A percentile compares a stretch with the other conserved stretches of the same genome.
Conservation (phyloP, 78 protist genomes). For the Tieghemostelium lacteum region DNA sequence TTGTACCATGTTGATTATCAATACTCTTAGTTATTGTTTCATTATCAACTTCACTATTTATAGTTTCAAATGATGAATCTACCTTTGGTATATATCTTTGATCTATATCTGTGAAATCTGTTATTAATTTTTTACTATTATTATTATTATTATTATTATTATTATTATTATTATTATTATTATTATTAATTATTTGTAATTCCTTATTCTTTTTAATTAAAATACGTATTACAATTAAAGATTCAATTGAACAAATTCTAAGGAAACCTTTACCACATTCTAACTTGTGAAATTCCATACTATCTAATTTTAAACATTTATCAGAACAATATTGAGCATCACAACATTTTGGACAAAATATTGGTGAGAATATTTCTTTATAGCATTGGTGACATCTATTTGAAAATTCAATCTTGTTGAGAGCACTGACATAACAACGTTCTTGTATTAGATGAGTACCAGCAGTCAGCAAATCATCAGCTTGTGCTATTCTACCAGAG, state of each 20-base stretch:
- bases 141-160: not conserved
- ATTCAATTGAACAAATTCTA: slow-evolving; percentile 38
- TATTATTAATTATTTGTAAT: not conserved
- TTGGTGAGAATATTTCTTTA: slow-evolving; percentile 62
- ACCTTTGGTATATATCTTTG: slow-evolving; percentile 1
- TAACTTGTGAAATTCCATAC: not conserved
- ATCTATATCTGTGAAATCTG: no score
- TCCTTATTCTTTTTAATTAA: slow-evolving; percentile 28
- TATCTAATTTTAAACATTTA: slow-evolving; percentile 47
- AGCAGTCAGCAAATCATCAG: not conserved
- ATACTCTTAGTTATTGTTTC: not conserved
- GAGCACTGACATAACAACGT: slow-evolving; percentile 21
- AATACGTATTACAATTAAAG: slow-evolving; percentile 25
- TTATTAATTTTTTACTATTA: not conserved
- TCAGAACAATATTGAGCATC: slow-evolving; percentile 52
- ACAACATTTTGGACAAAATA: slow-evolving; percentile 54
- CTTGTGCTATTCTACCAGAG: slow-evolving; percentile 40
- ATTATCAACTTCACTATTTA: not conserved
- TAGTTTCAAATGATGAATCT: not conserved
- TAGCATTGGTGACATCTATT: slow-evolving; percentile 53
- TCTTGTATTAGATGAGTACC: slow-evolving; percentile 44
- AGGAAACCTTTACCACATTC: slow-evolving; percentile 68
- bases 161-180: not conserved
- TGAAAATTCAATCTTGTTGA: slow-evolving; percentile 25
- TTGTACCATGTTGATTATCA: no score